Evolutionary conservation across 768 basidiomycete genomes (phyloP), one percentile per base, ranked within the genome.

Genomic region (Collybia sordida): DNA sequence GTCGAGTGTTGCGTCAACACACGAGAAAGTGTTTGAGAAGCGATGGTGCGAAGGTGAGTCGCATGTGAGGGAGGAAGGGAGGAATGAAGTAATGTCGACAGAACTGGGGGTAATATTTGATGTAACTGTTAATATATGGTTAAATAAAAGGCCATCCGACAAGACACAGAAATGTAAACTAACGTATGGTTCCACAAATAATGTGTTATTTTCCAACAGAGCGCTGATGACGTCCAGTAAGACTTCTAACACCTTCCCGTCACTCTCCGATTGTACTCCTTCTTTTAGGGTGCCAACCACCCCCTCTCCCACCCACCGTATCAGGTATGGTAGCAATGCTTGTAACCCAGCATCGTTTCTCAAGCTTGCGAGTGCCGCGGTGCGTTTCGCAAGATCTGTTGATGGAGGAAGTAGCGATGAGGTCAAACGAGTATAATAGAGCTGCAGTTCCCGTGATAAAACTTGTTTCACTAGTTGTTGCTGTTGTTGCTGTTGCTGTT

Each of bases 171-270:
- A 7, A 48, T 7, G 41, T 23, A n/a, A 8, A 78, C 91, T 63
- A 61, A 97, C 94, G 64, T 97, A 98, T 38, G 96, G 97, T 67
- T 99, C 97, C 19, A 98, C 83, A 63, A 98, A 98, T 4, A 99
- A 73, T 0, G 90, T 88, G 24, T 79, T 73, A 66, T 98, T 99
- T 47, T 90, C 88, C 42, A 97, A 70, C 12, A 98, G 74, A 2
- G 93, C 90, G 51, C 86, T 79, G 37, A 93, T 83, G 15, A 92
- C 90, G 53, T 93, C 91, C 53, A 98, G 70, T 52, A 93, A 71
- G 23, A 93, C 85, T 53, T 90, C 90, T 2, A 99, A 74, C 6
- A 84, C 75, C 51, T 77, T 75, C 11, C 91, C 85, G 52, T 93
- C 85, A 46, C 69, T 71, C 50, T 90, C 88, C 17, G 71, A 72